Percentiles rank a stretch among this genome's conserved stretches.
These are phyloP conservation scores for Shiraia bambusicola DNA, from an alignment of 2,329 filamentous ascomycete genomes.

Conservation along the genomic window DNA sequence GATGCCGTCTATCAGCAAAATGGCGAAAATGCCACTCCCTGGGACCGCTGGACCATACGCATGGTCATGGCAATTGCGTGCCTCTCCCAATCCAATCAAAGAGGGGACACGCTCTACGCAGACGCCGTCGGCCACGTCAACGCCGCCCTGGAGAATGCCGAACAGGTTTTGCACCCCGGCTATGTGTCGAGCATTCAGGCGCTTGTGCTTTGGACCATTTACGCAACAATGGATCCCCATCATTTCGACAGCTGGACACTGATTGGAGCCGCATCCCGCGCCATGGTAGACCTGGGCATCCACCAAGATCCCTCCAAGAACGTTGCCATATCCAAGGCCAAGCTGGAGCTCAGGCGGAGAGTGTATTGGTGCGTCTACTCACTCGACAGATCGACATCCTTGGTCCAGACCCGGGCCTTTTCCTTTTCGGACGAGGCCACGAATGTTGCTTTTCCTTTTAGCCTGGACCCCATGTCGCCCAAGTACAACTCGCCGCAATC, in stretches of 20 bases:
- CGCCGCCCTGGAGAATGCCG: conserved; percentile 73
- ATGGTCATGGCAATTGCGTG: conserved; percentile 87
- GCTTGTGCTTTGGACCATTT: conserved; percentile 80
- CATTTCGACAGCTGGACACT: conserved; percentile 95
- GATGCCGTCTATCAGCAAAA: conserved; percentile 75
- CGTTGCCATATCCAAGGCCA: conserved; percentile 65
- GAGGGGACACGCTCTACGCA: conserved; percentile 64
- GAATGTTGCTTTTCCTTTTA: conserved; percentile 73
- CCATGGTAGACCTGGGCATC: conserved; percentile 84
- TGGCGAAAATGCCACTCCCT: conserved; percentile 59
- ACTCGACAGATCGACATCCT: conserved; percentile 84
- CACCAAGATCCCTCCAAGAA: conserved; percentile 85
- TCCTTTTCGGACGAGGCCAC: conserved; percentile 91
- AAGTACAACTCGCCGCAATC: conserved; percentile 51
- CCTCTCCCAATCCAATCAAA: conserved; percentile 67
- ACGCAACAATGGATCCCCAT: conserved; percentile 83
- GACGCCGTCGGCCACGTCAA: conserved; percentile 62
- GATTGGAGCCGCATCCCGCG: conserved; percentile 84
- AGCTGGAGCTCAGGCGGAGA: conserved; percentile 74
- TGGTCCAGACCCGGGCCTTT: conserved; percentile 83
- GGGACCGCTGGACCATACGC: conserved; percentile 83
- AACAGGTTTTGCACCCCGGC: conserved; percentile 81
- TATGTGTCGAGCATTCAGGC: conserved; percentile 85
- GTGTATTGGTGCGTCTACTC: conserved; percentile 91
- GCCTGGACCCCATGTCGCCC: conserved; percentile 38